phyloP scores from a whole-genome alignment of 2,329 filamentous ascomycete genomes.

The Aspergillus quadricinctus region DNA sequence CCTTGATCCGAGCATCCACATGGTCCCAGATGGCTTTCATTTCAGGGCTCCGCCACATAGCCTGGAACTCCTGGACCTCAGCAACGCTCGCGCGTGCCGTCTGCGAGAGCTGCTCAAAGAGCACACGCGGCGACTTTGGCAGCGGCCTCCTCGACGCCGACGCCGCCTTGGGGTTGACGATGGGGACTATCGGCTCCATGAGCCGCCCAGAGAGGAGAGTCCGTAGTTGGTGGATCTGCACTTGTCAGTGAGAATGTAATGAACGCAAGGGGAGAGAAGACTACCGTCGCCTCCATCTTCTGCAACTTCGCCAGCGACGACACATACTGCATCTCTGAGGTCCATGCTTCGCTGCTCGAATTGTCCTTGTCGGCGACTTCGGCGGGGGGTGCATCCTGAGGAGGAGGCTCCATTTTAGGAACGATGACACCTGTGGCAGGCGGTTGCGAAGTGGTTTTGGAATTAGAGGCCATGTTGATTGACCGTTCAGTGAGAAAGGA shows the following conservation, averaged over 20 bases:
- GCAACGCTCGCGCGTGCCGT: slow-evolving; percentile 32
- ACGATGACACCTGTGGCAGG: slow-evolving; percentile 12
- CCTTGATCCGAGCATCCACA: slow-evolving; percentile 32
- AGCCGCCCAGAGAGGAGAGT: slow-evolving; percentile 39
- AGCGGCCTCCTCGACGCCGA: slow-evolving; percentile 11
- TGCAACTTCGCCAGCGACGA: slow-evolving; percentile 39
- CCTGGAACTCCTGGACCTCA: slow-evolving; percentile 37
- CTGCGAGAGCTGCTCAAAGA: slow-evolving; percentile 33
- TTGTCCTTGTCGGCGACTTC: not conserved
- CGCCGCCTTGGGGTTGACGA: slow-evolving; percentile 29
- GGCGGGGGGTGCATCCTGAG: not conserved
- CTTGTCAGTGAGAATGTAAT: slow-evolving; percentile 6
- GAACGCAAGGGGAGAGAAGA: not conserved
- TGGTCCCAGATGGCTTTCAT: slow-evolving; percentile 37
- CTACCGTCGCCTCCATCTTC: slow-evolving; percentile 31
- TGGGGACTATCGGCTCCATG: slow-evolving; percentile 36
- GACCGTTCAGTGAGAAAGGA: not conserved
- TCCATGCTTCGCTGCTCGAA: slow-evolving; percentile 15
- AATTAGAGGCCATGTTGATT: slow-evolving; percentile 3
- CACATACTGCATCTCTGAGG: slow-evolving; percentile 36
- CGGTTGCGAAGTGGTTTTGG: slow-evolving; percentile 1
- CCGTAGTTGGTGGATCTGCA: slow-evolving; percentile 41
- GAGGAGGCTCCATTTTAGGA: slow-evolving; percentile 13
- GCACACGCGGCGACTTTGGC: slow-evolving; percentile 31
- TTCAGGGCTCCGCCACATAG: slow-evolving; percentile 38